Conservation (phyloP, 352 stramenopile species). For the Aphanomyces euteiches region DNA sequence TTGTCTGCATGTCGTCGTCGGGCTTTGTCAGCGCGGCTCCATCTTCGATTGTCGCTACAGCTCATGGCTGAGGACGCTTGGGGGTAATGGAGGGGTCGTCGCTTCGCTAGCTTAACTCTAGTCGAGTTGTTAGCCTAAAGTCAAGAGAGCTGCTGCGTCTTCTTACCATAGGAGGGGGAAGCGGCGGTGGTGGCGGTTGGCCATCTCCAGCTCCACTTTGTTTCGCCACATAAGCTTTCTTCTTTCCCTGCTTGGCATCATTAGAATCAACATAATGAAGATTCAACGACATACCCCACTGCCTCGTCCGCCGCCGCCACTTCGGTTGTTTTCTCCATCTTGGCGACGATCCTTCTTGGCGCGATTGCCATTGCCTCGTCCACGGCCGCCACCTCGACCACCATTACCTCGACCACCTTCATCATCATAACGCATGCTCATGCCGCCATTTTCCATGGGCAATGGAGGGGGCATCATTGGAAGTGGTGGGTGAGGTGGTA, state of each 20-base stretch:
- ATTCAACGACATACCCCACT: not conserved
- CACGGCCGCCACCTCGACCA: slow-evolving; percentile 13
- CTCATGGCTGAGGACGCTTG: too few relatives aligned
- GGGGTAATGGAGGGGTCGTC: too few relatives aligned
- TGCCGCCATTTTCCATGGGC: slow-evolving; percentile 1
- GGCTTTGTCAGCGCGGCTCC: too few relatives aligned
- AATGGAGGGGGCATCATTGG: not conserved
- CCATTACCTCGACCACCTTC: not conserved
- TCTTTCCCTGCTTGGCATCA: not conserved
- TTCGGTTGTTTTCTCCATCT: not conserved
- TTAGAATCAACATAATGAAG: not conserved
- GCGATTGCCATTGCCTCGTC: not conserved
- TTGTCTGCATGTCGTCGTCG: too few relatives aligned
- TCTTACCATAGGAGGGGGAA: slow-evolving; percentile 4
- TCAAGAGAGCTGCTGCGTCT: not conserved
- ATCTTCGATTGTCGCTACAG: too few relatives aligned
- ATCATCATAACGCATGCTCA: not conserved
- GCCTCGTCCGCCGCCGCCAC: not conserved
- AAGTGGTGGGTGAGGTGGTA: not conserved
- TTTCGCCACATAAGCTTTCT: not conserved
- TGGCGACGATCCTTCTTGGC: not conserved
- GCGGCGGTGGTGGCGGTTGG: not conserved
- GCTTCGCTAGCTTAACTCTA: too few relatives aligned
- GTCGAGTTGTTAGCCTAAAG: not conserved
- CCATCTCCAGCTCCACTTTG: not conserved